Percentiles rank a stretch among this genome's conserved stretches.
phyloP scores from a whole-genome alignment of 225 moss, liverwort and hornwort species.

The Marchantia polymorpha region DNA sequence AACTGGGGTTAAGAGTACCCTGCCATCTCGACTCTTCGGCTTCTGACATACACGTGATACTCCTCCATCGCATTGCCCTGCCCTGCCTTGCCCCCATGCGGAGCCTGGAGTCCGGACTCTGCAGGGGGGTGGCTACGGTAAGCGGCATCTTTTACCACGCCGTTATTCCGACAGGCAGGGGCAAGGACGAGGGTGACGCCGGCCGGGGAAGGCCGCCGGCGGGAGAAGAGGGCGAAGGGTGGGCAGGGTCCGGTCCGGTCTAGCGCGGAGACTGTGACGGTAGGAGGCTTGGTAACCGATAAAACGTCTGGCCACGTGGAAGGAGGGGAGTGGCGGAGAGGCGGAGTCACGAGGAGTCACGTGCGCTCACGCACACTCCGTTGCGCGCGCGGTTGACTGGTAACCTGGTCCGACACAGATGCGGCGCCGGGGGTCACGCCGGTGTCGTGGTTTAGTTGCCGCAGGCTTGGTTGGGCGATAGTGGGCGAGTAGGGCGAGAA shows the following conservation, averaged over 20 bases:
- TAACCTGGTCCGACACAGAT: background rate
- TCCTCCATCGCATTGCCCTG: too few relatives aligned
- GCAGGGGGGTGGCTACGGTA: background rate
- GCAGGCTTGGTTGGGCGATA: too few relatives aligned
- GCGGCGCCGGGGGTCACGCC: background rate
- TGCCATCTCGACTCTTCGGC: too few relatives aligned
- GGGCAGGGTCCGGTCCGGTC: too few relatives aligned
- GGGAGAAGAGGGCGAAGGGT: background rate
- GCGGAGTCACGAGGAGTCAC: background rate
- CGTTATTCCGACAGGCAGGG: background rate
- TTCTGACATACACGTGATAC: slow-evolving; percentile 3
- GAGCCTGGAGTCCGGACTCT: too few relatives aligned
- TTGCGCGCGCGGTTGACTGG: background rate
- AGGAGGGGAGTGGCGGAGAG: background rate
- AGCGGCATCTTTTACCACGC: background rate
- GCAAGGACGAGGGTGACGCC: background rate
- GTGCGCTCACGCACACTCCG: background rate
- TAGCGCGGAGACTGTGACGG: too few relatives aligned
- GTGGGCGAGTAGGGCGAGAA: background rate
- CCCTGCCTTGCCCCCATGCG: too few relatives aligned
- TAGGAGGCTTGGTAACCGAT: too few relatives aligned
- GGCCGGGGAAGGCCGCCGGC: background rate
- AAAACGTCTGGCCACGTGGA: too few relatives aligned
- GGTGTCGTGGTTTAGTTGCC: background rate
- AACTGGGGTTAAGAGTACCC: background rate